phyloP scores from a whole-genome alignment of 768 basidiomycete species.

The Auriculariales sp. region DNA sequence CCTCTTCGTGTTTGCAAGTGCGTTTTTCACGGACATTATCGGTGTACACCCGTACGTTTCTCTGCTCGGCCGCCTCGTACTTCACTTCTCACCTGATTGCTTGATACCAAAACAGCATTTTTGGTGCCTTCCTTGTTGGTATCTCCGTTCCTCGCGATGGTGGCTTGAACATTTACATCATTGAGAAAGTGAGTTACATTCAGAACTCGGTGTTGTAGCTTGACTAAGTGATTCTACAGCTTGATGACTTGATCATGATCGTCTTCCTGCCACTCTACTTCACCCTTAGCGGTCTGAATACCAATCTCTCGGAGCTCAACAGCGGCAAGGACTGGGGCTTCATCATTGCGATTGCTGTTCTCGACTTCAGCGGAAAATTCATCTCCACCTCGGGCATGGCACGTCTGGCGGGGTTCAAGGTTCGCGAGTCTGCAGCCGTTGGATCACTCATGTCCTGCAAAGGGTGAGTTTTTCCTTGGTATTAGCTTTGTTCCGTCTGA shows the following conservation, averaged over 20 bases:
- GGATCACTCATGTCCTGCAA: constrained; percentile 86
- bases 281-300: constrained; percentile 60
- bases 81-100: not conserved
- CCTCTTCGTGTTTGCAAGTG: constrained; percentile 55
- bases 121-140: constrained; percentile 69
- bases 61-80: constrained; percentile 3
- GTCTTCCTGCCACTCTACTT: constrained; percentile 74
- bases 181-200: no score
- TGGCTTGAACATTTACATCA: constrained; percentile 64
- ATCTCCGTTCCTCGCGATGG: constrained; percentile 73
- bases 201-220: no score
- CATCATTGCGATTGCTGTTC: constrained; percentile 52
- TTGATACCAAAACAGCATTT: constrained; percentile 15
- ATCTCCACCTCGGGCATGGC: constrained; percentile 49
- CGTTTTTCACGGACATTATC: constrained; percentile 80
- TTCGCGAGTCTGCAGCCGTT: constrained; percentile 69
- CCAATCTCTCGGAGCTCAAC: constrained; percentile 66
- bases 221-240: no score
- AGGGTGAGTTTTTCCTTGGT: constrained; percentile 32
- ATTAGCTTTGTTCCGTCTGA: not conserved
- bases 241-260: constrained; percentile 76
- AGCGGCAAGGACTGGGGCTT: constrained; percentile 73
- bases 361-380: constrained; percentile 75
- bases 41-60: constrained; percentile 29
- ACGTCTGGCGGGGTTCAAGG: constrained; percentile 43